These are phyloP conservation scores for Hirschfeldia incana DNA, from an alignment of 345 rosid species.

Conservation along the genomic window DNA sequence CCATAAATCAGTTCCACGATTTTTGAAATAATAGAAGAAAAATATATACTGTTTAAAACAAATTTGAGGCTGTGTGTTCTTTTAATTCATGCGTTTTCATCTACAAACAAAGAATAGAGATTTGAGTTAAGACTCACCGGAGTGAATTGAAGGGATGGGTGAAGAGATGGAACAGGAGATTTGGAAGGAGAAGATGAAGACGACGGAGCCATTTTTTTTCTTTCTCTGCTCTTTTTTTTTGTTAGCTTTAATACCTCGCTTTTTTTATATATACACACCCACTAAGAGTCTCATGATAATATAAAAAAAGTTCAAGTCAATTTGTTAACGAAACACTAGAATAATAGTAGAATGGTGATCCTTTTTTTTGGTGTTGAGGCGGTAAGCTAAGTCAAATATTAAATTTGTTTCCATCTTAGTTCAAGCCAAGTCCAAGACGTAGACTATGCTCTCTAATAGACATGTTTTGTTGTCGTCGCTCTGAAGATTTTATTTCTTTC, in stretches of 20 bases:
- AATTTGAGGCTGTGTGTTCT: constrained; percentile 4
- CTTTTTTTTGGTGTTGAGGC: not conserved
- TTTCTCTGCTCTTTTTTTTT: constrained; percentile 9
- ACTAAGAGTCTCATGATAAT: constrained; percentile 23
- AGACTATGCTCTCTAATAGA: constrained; percentile 16
- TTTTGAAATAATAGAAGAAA: not conserved
- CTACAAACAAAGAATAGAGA: constrained; percentile 17
- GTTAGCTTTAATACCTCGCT: constrained; percentile 16
- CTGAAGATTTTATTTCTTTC: not conserved
- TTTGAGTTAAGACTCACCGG: constrained; percentile 58
- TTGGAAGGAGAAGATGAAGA: constrained; percentile 68
- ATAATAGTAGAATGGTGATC: constrained; percentile 6
- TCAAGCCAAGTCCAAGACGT: constrained; percentile 13
- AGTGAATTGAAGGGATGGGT: constrained; percentile 62
- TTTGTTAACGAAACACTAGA: not conserved
- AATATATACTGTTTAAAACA: not conserved
- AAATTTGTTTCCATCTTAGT: constrained; percentile 32
- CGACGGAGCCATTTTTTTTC: constrained; percentile 57
- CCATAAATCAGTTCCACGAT: not conserved
- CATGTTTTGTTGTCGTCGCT: constrained; percentile 19
- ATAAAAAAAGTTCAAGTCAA: constrained; percentile 33
- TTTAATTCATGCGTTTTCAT: constrained; percentile 6
- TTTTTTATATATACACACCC: constrained; percentile 24
- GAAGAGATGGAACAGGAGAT: constrained; percentile 53
- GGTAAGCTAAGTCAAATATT: constrained; percentile 29